Evolutionary conservation across 495 filamentous ascomycete species (phyloP).

Genomic region (Daldinia bambusicola): DNA sequence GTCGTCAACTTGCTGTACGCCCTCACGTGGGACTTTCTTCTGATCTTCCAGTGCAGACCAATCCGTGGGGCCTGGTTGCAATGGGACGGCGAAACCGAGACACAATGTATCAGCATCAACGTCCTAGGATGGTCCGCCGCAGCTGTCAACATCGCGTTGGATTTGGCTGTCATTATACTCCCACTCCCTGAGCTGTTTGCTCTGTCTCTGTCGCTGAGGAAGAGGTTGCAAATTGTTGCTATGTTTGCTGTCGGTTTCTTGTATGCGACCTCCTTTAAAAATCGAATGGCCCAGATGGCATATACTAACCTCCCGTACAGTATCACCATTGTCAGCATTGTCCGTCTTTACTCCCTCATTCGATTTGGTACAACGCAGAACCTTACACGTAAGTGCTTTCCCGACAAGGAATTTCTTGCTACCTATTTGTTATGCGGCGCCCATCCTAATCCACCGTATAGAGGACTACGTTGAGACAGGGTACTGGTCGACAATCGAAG

Average conservation of each 20-base stretch:
- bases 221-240: constrained; percentile 52
- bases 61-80: constrained; percentile 52
- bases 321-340: constrained; percentile 53
- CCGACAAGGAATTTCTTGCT: not conserved
- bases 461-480: constrained; percentile 55
- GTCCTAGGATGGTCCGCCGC: constrained; percentile 49
- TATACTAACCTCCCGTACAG: constrained; percentile 21
- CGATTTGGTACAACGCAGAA: constrained; percentile 50
- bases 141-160: constrained; percentile 52
- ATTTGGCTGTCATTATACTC: constrained; percentile 55
- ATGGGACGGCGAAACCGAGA: constrained; percentile 50
- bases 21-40: constrained; percentile 48
- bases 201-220: constrained; percentile 48
- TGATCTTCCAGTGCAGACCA: constrained; percentile 57
- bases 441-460: constrained; percentile 8
- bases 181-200: constrained; percentile 51
- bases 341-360: constrained; percentile 50
- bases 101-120: constrained; percentile 53
- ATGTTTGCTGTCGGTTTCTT: constrained; percentile 61
- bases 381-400: constrained; percentile 46
- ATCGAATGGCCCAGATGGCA: not conserved
- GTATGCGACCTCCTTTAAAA: constrained; percentile 11
- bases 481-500: constrained; percentile 57
- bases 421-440: not conserved
- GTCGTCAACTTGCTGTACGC: constrained; percentile 48